Evolutionary conservation across 345 rosid species (phyloP).

Genomic region (Salix dunnii): DNA sequence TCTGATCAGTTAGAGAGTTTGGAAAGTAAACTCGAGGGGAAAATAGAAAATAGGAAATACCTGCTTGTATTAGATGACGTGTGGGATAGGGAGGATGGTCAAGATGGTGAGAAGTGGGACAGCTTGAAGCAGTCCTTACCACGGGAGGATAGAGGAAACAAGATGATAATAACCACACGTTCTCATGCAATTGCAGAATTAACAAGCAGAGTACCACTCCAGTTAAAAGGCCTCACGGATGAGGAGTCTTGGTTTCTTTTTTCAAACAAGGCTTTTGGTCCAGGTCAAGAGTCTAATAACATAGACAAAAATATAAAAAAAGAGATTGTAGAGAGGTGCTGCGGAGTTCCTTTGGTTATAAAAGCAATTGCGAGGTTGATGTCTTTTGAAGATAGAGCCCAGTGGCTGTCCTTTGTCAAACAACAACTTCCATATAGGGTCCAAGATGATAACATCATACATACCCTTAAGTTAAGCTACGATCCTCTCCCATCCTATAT

Average conservation of each 20-base stretch:
- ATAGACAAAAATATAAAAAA: neutral
- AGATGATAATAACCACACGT: conserved; percentile 22
- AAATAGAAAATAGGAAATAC: conserved; percentile 2
- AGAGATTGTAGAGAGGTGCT: neutral
- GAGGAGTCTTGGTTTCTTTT: too few relatives aligned
- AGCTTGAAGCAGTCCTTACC: neutral
- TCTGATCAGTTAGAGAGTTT: conserved; percentile 1
- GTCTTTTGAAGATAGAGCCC: too few relatives aligned
- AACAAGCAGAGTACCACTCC: too few relatives aligned
- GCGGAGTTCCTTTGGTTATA: too few relatives aligned
- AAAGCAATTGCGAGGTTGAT: too few relatives aligned
- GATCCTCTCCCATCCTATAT: too few relatives aligned
- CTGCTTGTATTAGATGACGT: conserved; percentile 25
- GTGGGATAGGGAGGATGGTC: conserved; percentile 9
- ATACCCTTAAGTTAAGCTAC: too few relatives aligned
- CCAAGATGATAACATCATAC: too few relatives aligned
- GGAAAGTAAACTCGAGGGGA: neutral
- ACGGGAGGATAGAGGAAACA: conserved; percentile 16
- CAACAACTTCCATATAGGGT: too few relatives aligned
- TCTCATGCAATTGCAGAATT: conserved; percentile 9
- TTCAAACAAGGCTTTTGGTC: conserved; percentile 2
- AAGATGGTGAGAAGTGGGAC: conserved; percentile 10
- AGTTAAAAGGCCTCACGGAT: too few relatives aligned
- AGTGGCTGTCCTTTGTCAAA: too few relatives aligned
- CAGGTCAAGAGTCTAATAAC: neutral